Percentiles rank a stretch among this genome's conserved stretches.
phyloP scores from a whole-genome alignment of 768 basidiomycete species.

The Pulveroboletus sp. region DNA sequence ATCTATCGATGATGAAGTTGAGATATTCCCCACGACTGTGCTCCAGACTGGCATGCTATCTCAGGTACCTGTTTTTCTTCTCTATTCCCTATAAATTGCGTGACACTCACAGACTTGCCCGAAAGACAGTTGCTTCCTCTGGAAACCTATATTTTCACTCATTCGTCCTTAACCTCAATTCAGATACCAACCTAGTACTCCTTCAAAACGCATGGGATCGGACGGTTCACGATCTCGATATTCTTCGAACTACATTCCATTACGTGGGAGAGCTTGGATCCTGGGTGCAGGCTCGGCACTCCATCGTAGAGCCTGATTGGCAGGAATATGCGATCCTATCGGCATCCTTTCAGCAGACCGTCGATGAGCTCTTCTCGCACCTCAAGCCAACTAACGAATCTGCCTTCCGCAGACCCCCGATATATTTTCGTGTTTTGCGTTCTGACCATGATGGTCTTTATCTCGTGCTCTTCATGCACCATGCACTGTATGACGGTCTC shows the following conservation, averaged over 20 bases:
- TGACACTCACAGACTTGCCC: background rate
- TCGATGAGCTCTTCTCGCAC: conserved; percentile 8
- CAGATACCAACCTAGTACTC: conserved; percentile 21
- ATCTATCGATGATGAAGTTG: conserved; percentile 28
- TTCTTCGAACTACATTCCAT: conserved; percentile 47
- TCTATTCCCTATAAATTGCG: background rate
- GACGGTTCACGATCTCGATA: conserved; percentile 31
- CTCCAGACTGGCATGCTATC: conserved; percentile 49
- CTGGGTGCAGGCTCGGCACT: conserved; percentile 30
- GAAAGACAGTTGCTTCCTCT: conserved; percentile 27
- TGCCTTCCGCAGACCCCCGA: conserved; percentile 28
- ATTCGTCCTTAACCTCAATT: conserved; percentile 23
- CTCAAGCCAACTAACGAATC: conserved; percentile 18
- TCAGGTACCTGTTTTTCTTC: conserved; percentile 30
- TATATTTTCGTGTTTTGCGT: conserved; percentile 24
- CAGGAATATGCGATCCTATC: conserved; percentile 11
- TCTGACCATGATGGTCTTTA: background rate
- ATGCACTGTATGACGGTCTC: conserved; percentile 45
- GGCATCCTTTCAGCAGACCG: conserved; percentile 6
- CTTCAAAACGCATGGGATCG: conserved; percentile 36
- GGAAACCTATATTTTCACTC: conserved; percentile 31
- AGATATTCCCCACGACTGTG: conserved; percentile 38
- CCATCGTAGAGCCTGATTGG: conserved; percentile 22
- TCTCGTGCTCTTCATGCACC: conserved; percentile 42
- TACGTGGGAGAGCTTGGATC: conserved; percentile 33